Evolutionary conservation across 164 flowering plant genomes (phyloP).

Genomic region (Umbellularia californica): DNA sequence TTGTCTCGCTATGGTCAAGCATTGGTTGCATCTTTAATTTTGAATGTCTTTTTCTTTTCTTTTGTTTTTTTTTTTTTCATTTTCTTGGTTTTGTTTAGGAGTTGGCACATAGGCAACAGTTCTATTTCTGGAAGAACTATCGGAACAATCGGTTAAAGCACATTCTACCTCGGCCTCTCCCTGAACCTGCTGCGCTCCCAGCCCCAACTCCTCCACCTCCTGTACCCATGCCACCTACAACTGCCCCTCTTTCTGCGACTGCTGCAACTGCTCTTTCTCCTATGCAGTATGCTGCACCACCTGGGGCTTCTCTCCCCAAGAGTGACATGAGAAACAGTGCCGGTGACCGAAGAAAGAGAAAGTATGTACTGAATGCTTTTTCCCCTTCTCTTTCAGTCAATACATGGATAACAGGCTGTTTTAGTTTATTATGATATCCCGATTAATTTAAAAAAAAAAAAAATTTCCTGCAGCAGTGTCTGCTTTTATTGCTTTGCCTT

Average conservation of each 20-base stretch:
- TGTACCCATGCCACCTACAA: slow-evolving; percentile 31
- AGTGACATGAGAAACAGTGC: slow-evolving; percentile 58
- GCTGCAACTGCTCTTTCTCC: slow-evolving; percentile 53
- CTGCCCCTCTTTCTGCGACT: slow-evolving; percentile 28
- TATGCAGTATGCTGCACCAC: slow-evolving; percentile 58
- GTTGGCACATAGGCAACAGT: slow-evolving; percentile 93
- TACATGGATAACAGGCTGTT: neutral
- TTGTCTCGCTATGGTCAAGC: neutral
- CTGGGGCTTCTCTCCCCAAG: slow-evolving; percentile 54
- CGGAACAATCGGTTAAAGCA: slow-evolving; percentile 89
- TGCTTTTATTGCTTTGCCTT: too few relatives aligned
- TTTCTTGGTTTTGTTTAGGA: slow-evolving; percentile 41
- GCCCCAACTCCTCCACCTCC: slow-evolving; percentile 36
- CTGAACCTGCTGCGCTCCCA: slow-evolving; percentile 50
- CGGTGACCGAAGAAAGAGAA: slow-evolving; percentile 81
- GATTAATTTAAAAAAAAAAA: too few relatives aligned
- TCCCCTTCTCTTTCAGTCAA: neutral
- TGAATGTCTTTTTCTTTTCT: neutral
- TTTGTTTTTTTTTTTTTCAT: neutral
- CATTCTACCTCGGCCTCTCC: slow-evolving; percentile 78
- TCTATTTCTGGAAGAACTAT: slow-evolving; percentile 91
- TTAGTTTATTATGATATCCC: too few relatives aligned
- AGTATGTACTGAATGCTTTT: slow-evolving; percentile 29
- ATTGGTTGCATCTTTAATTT: neutral
- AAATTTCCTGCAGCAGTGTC: too few relatives aligned